Percentiles rank a stretch among this genome's conserved stretches.
Conservation (phyloP, 2,329 filamentous ascomycete genomes). For the Alternaria sp. region DNA sequence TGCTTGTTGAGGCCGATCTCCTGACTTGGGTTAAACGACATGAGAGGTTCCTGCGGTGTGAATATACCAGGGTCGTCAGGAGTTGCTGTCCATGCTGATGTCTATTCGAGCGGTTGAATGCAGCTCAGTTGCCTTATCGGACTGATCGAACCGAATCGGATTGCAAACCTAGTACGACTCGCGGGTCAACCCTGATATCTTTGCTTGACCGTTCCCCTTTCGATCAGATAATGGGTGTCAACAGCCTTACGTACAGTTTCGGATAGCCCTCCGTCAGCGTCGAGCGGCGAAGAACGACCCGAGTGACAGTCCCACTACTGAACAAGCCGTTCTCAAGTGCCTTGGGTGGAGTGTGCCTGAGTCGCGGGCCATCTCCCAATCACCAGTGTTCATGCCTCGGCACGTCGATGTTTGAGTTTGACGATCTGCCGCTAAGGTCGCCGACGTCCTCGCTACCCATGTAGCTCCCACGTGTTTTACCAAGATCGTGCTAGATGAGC, state of each 20-base stretch:
- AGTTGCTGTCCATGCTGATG: background rate
- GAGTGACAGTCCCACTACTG: constrained; percentile 3
- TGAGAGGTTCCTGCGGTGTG: constrained; percentile 3
- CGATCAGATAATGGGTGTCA: background rate
- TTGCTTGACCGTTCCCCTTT: constrained; percentile 3
- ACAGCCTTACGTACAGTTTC: background rate
- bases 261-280: background rate
- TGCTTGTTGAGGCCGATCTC: constrained; percentile 10
- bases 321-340: constrained; percentile 1
- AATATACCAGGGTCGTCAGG: constrained; percentile 1
- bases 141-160: constrained; percentile 8
- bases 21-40: background rate
- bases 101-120: background rate
- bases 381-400: constrained; percentile 11
- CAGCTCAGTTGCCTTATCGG: constrained; percentile 1
- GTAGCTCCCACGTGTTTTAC: constrained; percentile 16
- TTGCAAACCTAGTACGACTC: background rate
- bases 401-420: constrained; percentile 12
- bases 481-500: constrained; percentile 3
- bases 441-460: constrained; percentile 15
- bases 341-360: constrained; percentile 1
- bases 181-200: background rate
- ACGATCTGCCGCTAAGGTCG: constrained; percentile 19
- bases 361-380: constrained; percentile 3
- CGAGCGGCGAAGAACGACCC: constrained; percentile 1